These are phyloP conservation scores for Hypoxylon perforatum DNA, from an alignment of 495 filamentous ascomycete genomes.

Conservation along the genomic window DNA sequence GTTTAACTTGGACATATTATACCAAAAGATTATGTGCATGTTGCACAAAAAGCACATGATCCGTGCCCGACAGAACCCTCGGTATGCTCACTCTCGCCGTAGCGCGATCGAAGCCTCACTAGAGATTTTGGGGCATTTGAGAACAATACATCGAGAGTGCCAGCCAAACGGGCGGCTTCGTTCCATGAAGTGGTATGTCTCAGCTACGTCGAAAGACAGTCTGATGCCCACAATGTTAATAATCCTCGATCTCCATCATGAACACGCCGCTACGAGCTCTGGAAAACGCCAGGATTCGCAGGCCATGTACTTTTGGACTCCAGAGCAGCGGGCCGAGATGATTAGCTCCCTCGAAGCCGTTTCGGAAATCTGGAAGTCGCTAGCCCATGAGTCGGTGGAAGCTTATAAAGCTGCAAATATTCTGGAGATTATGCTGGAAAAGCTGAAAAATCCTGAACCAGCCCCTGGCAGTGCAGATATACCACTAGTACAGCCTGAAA, in stretches of 20 bases:
- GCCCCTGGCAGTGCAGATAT: conserved; percentile 41
- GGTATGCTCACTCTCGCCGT: conserved; percentile 83
- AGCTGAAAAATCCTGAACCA: conserved; percentile 64
- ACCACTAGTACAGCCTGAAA: conserved; percentile 23
- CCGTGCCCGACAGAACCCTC: conserved; percentile 73
- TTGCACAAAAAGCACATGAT: conserved; percentile 86
- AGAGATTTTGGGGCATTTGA: conserved; percentile 78
- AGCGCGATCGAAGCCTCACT: conserved; percentile 84
- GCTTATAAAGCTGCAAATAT: conserved; percentile 85
- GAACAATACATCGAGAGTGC: conserved; percentile 79
- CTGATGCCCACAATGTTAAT: conserved; percentile 91
- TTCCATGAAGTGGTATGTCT: conserved; percentile 79
- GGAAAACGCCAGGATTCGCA: conserved; percentile 49
- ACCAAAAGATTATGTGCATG: conserved; percentile 83
- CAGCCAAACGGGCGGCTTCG: conserved; percentile 77
- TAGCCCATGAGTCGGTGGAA: conserved; percentile 82
- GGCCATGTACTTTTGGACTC: conserved; percentile 73
- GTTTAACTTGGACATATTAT: conserved; percentile 81
- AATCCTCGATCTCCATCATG: conserved; percentile 76
- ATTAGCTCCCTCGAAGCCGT: conserved; percentile 75
- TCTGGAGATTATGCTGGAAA: conserved; percentile 81
- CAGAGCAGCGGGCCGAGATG: conserved; percentile 81
- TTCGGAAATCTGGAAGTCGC: conserved; percentile 79
- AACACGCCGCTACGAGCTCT: conserved; percentile 52
- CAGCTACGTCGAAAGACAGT: conserved; percentile 82